Evolutionary conservation across 192 early-diverging fungal genomes (phyloP).

Genomic region (Coemansia sp.): DNA sequence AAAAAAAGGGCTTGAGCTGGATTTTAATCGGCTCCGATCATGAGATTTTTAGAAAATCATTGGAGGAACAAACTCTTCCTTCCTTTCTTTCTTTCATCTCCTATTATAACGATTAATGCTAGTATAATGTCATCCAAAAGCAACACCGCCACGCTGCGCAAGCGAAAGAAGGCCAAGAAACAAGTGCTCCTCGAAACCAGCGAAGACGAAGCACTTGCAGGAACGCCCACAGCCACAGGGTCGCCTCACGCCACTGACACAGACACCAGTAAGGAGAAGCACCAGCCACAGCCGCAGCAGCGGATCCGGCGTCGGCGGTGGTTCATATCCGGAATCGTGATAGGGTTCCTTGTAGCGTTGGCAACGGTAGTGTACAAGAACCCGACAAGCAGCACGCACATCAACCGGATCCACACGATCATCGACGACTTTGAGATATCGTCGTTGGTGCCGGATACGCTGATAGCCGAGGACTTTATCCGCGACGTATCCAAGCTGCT

Average conservation of each 20-base stretch:
- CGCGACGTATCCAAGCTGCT: conserved; percentile 61
- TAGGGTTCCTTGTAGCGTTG: conserved; percentile 56
- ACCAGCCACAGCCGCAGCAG: conserved; percentile 10
- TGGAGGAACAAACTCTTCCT: too few species aligned
- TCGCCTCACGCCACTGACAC: conserved; percentile 14
- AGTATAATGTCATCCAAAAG: neutral
- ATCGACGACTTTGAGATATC: conserved; percentile 66
- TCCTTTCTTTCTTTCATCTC: neutral
- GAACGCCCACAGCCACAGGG: conserved; percentile 25
- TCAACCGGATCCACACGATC: conserved; percentile 51
- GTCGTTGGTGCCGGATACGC: conserved; percentile 63
- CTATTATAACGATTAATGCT: neutral
- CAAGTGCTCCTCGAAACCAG: neutral
- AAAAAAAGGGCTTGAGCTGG: too few species aligned
- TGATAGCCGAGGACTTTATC: conserved; percentile 69
- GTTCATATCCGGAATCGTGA: conserved; percentile 61
- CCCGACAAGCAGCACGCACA: conserved; percentile 50
- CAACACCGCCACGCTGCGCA: neutral
- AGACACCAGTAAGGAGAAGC: neutral
- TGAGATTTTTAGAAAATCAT: too few species aligned
- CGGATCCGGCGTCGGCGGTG: conserved; percentile 37
- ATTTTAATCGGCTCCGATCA: too few species aligned
- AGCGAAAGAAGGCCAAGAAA: neutral
- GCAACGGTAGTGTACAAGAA: conserved; percentile 48
- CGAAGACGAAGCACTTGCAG: neutral